Evolutionary conservation across 1,284 basidiomycete species (phyloP).

Genomic region (Malassezia obtusa): DNA sequence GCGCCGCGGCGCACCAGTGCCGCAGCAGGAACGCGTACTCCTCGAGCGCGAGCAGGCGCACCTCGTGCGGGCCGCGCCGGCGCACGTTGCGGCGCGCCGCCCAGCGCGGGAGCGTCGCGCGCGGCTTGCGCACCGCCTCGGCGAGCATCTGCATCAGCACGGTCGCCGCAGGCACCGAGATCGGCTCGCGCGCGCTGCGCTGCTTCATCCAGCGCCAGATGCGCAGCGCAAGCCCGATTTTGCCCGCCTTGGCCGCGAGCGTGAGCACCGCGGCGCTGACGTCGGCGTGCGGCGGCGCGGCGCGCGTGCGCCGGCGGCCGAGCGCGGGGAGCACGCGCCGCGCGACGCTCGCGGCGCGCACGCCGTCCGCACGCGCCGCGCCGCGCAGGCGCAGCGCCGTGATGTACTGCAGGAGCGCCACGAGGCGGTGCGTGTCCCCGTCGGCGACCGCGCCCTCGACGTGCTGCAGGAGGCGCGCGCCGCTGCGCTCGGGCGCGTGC

Average conservation of each 20-base stretch:
- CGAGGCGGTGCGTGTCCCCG: conserved; percentile 3
- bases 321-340: neutral
- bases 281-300: neutral
- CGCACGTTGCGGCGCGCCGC: conserved; percentile 1
- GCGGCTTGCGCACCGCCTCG: neutral
- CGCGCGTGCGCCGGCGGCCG: neutral
- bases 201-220: conserved; percentile 34
- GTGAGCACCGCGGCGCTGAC: conserved; percentile 26
- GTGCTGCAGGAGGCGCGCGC: conserved; percentile 6
- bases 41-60: conserved; percentile 4
- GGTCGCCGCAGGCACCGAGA: conserved; percentile 24
- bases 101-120: neutral
- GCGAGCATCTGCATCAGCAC: conserved; percentile 26
- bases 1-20: conserved; percentile 2
- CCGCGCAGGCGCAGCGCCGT: neutral
- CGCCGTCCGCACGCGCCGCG: neutral
- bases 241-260: conserved; percentile 25
- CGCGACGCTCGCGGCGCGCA: conserved; percentile 6
- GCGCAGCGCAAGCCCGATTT: conserved; percentile 22
- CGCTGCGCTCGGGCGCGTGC: neutral
- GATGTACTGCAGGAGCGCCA: conserved; percentile 12
- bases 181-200: conserved; percentile 17
- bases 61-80: neutral
- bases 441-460: conserved; percentile 7
- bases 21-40: conserved; percentile 15